These are phyloP conservation scores for Aspergillus nidulans DNA, from an alignment of 495 filamentous ascomycete species.

Conservation along the genomic window DNA sequence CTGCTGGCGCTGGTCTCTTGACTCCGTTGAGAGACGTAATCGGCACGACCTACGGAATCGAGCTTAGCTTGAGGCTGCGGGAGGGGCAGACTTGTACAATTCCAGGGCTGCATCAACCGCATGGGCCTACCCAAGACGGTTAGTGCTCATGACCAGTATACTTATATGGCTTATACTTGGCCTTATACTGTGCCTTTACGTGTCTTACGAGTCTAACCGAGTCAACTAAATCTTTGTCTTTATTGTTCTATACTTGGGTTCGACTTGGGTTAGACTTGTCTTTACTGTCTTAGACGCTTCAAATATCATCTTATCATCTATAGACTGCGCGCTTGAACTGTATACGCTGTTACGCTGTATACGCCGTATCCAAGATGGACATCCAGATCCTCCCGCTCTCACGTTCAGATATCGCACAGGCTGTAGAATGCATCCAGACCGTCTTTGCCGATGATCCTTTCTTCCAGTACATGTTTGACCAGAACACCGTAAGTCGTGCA, in stretches of 20 bases:
- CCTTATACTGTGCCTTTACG: too few species aligned
- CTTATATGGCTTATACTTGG: too few species aligned
- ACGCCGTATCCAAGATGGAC: slow-evolving; percentile 45
- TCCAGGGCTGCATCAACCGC: neutral
- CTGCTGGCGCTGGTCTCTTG: neutral
- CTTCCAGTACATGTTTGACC: slow-evolving; percentile 56
- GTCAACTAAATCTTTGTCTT: too few species aligned
- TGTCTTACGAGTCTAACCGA: too few species aligned
- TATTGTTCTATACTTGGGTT: too few species aligned
- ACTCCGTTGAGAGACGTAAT: too few species aligned
- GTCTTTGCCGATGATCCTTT: slow-evolving; percentile 65
- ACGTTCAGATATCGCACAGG: slow-evolving; percentile 57
- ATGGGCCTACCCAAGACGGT: slow-evolving; percentile 2
- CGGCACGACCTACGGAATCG: slow-evolving; percentile 20
- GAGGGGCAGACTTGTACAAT: neutral
- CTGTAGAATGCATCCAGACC: slow-evolving; percentile 52
- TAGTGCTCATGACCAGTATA: too few species aligned
- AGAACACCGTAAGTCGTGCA: slow-evolving; percentile 43
- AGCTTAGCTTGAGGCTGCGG: slow-evolving; percentile 6
- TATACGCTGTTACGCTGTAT: too few species aligned
- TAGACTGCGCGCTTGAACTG: too few species aligned
- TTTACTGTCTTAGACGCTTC: too few species aligned
- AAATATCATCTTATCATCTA: too few species aligned
- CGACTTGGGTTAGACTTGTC: too few species aligned
- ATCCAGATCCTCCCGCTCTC: slow-evolving; percentile 53